Evolutionary conservation across 176 grass and related monocot species (phyloP).

Genomic region (Pontederia crassipes): DNA sequence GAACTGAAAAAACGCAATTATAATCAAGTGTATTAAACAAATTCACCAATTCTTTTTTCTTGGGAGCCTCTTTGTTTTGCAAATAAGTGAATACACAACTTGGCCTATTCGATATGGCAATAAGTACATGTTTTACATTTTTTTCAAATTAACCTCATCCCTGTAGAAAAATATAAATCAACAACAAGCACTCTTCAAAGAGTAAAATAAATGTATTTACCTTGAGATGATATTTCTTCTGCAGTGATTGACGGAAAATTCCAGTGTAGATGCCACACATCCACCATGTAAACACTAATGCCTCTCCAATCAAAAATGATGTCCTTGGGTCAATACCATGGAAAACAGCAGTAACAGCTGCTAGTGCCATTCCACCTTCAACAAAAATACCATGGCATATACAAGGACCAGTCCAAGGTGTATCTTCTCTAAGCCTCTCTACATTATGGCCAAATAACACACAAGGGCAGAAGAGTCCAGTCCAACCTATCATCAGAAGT

Average conservation of each 20-base stretch:
- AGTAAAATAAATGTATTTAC: constrained; percentile 26
- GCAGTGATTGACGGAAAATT: constrained; percentile 68
- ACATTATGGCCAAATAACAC: constrained; percentile 85
- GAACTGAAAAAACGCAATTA: too few relatives aligned
- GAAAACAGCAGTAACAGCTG: constrained; percentile 61
- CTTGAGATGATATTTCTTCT: constrained; percentile 95
- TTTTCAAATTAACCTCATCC: too few relatives aligned
- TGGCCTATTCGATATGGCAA: not conserved
- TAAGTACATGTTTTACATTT: too few relatives aligned
- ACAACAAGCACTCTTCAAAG: too few relatives aligned
- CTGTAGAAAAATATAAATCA: too few relatives aligned
- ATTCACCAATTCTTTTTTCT: too few relatives aligned
- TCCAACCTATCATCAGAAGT: constrained; percentile 45
- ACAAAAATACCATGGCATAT: constrained; percentile 84
- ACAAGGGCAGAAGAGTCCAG: constrained; percentile 81
- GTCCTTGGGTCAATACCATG: constrained; percentile 80
- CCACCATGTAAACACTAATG: constrained; percentile 83
- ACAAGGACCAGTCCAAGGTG: constrained; percentile 75
- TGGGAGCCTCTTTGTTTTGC: too few relatives aligned
- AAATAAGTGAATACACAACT: not conserved
- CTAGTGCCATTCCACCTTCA: constrained; percentile 78
- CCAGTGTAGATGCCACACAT: constrained; percentile 88
- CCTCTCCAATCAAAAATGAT: constrained; percentile 80
- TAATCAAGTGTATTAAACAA: too few relatives aligned
- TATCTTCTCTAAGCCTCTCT: constrained; percentile 67